Base-by-base conservation (phyloP, 2,329 filamentous ascomycete genomes). In the Clathrospora elynae region DNA sequence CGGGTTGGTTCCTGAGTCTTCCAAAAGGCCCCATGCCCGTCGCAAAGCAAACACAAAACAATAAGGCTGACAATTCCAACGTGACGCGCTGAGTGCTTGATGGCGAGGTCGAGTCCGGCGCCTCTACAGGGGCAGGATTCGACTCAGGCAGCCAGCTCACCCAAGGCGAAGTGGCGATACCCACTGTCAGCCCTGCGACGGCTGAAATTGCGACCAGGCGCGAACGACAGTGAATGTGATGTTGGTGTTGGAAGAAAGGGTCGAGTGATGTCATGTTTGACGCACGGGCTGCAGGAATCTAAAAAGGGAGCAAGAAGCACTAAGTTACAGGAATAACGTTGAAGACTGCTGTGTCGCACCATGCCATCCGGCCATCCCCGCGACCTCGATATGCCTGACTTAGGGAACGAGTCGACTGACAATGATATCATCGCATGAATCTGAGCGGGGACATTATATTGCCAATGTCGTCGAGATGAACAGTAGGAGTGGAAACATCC, bases 1-100 rank as follows among this genome's bases (percentile, higher is more conserved):
- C 42, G 61, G 59, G 55, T 39, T 66, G 59, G 61, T 60, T 57
- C 57, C 51, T 60, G 55, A 47, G 42, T 54, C 54, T 60, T 57
- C 36, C 57, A 51, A 61, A 53, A 26, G 30, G 20, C 30, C 32
- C 36, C 47, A 23, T 36, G 23, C 33, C 46, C 50, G 28, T 34
- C 38, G 24, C 22, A 28, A 29, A 25, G 30, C 35, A 44, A 30
- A 34, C 20, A 20, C 23, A 2, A 31, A 24, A n/a, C n/a, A n/a
- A n/a, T n/a, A n/a, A 30, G 22, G 33, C 18, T 42, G 17, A 19
- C 18, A 11, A 28, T 42, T 26, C 12, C 14, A 33, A 12, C 26
- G 30, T 43, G 43, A 42, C 36, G 46, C 44, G 42, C 23, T 32
- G 29, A 16, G 24, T 37, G 37, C 30, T 41, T 20, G 34, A 33